phyloP scores from a whole-genome alignment of 78 protist species.

The Planoprotostelium fungivorum region DNA sequence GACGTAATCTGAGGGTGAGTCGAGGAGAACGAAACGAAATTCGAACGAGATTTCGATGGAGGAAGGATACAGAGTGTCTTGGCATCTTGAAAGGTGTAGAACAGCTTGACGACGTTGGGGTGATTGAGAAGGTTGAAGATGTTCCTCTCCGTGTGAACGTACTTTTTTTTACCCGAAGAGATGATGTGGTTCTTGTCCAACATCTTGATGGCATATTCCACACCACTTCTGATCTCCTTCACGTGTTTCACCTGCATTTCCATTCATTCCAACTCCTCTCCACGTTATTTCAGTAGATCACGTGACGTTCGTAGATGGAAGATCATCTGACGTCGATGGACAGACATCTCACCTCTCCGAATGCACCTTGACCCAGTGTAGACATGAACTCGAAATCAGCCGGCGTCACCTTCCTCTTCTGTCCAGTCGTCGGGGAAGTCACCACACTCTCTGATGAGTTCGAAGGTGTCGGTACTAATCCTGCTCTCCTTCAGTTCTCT shows the following conservation, averaged over 20 bases:
- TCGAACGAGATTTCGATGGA: constrained; percentile 1
- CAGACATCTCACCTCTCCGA: neutral
- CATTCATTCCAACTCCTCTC: too few species aligned
- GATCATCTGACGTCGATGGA: neutral
- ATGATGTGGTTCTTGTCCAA: constrained; percentile 53
- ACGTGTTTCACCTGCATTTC: constrained; percentile 64
- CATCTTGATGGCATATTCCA: constrained; percentile 68
- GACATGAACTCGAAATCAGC: constrained; percentile 6
- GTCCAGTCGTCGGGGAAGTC: neutral
- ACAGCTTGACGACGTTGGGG: constrained; percentile 74
- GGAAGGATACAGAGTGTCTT: constrained; percentile 24
- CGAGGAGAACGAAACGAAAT: neutral
- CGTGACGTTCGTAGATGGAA: neutral
- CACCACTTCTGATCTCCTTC: constrained; percentile 40
- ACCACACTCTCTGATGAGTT: neutral
- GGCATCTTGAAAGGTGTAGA: constrained; percentile 71
- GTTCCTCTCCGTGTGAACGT: constrained; percentile 65
- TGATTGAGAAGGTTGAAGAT: constrained; percentile 69
- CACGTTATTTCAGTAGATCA: neutral
- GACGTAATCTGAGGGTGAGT: constrained; percentile 46
- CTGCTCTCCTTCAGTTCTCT: too few species aligned
- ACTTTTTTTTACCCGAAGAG: constrained; percentile 53
- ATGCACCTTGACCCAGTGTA: constrained; percentile 10
- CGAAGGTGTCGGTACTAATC: neutral
- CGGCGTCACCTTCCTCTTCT: neutral